Percentiles rank a stretch among this genome's conserved stretches.
These are phyloP conservation scores for Phytophthora sojae DNA, from an alignment of 352 stramenopile genomes.

Conservation along the genomic window DNA sequence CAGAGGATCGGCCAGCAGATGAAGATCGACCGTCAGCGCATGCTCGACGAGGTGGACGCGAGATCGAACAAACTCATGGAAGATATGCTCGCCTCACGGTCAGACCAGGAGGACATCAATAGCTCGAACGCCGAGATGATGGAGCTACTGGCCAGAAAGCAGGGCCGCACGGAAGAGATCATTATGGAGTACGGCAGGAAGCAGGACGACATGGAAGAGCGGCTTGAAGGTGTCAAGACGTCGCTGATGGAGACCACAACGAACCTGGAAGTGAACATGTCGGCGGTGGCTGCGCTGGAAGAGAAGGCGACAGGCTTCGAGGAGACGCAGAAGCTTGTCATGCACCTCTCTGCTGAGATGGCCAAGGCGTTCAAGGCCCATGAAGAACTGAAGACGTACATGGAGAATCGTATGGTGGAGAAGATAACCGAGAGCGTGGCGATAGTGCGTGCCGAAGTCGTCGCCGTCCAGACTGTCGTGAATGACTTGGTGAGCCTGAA, in stretches of 20 bases:
- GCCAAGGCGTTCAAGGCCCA: slow-evolving; percentile 46
- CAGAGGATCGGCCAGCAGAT: slow-evolving; percentile 81
- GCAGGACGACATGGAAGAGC: slow-evolving; percentile 47
- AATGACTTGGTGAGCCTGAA: slow-evolving; percentile 67
- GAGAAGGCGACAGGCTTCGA: slow-evolving; percentile 68
- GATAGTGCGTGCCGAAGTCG: slow-evolving; percentile 57
- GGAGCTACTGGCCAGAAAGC: slow-evolving; percentile 60
- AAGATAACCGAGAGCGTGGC: slow-evolving; percentile 67
- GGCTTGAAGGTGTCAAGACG: slow-evolving; percentile 47
- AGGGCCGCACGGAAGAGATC: slow-evolving; percentile 61
- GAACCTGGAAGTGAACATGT: slow-evolving; percentile 54
- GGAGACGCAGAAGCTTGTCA: slow-evolving; percentile 59
- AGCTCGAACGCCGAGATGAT: slow-evolving; percentile 75
- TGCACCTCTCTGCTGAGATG: slow-evolving; percentile 50
- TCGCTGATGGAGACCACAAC: slow-evolving; percentile 65
- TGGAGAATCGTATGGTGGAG: slow-evolving; percentile 58
- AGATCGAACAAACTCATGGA: slow-evolving; percentile 75
- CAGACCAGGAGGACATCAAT: slow-evolving; percentile 88
- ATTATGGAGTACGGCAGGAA: slow-evolving; percentile 63
- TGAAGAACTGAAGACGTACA: slow-evolving; percentile 55
- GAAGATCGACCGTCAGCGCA: slow-evolving; percentile 63
- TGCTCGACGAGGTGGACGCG: slow-evolving; percentile 68
- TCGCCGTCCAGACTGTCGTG: slow-evolving; percentile 55
- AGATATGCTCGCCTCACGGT: slow-evolving; percentile 59
- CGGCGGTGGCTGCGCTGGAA: slow-evolving; percentile 49